Percentiles rank a stretch among this genome's conserved stretches.
Evolutionary conservation across 2,329 filamentous ascomycete species (phyloP).

Genomic region (Botrytis sinoallii): DNA sequence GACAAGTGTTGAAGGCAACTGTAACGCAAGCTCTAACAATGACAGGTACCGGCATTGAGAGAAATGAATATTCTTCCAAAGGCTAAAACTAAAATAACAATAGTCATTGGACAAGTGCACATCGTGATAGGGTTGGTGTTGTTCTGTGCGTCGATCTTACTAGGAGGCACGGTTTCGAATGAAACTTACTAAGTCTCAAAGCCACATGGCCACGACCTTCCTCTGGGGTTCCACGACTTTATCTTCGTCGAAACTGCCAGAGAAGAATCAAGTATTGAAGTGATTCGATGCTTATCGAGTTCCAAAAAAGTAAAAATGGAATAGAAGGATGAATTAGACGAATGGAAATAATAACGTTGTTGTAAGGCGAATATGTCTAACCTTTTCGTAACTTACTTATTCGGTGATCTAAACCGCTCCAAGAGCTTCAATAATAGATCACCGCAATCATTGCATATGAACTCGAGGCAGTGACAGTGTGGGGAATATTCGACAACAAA

Average conservation of each 20-base stretch:
- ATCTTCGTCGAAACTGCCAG: not conserved
- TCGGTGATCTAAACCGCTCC: not conserved
- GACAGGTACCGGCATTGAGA: conserved; percentile 4
- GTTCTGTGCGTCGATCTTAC: conserved; percentile 5
- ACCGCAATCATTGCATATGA: not conserved
- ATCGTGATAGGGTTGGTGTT: not conserved
- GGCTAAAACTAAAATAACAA: not conserved
- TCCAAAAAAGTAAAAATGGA: not conserved
- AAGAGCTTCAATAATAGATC: not conserved
- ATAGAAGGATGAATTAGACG: not conserved
- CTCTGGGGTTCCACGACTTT: not conserved
- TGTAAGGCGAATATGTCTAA: not conserved
- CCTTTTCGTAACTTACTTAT: not conserved
- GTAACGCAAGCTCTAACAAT: conserved; percentile 21
- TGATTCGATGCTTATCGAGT: conserved; percentile 6
- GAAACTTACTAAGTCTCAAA: conserved; percentile 21
- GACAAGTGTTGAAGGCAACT: conserved; percentile 2
- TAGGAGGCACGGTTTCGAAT: conserved; percentile 15
- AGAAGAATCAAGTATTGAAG: not conserved
- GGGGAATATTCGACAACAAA: not conserved
- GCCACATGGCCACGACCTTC: not conserved
- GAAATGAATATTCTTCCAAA: not conserved
- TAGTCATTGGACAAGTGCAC: not conserved
- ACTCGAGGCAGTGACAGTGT: not conserved
- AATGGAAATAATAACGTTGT: not conserved